Evolutionary conservation across 148 eudicot species (phyloP).

Genomic region (Camellia japonica): DNA sequence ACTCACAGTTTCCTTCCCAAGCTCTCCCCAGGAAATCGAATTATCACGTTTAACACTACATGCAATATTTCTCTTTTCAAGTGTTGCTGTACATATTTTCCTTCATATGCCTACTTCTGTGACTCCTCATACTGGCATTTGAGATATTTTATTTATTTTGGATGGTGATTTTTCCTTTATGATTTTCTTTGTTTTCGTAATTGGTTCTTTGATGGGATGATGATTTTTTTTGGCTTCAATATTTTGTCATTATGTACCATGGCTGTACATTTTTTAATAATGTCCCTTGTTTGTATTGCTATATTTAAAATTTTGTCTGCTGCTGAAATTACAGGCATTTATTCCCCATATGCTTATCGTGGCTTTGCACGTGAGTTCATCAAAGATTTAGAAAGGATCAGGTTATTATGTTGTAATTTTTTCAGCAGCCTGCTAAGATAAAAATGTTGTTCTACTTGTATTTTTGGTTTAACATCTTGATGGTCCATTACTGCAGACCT

Average conservation of each 20-base stretch:
- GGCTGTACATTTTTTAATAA: background rate
- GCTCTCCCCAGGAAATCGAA: background rate
- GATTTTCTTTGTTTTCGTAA: background rate
- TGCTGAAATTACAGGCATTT: conserved; percentile 59
- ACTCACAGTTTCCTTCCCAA: background rate
- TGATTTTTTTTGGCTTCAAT: background rate
- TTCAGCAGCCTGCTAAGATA: background rate
- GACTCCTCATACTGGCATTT: background rate
- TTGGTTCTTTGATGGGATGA: background rate
- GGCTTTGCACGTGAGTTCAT: conserved; percentile 99
- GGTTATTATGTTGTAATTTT: conserved; percentile 35
- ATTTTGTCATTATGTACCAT: background rate
- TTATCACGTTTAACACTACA: background rate
- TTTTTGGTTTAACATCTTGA: conserved; percentile 10
- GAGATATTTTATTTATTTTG: background rate
- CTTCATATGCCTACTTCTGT: background rate
- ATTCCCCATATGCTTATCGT: conserved; percentile 99
- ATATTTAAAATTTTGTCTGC: background rate
- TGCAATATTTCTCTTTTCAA: background rate
- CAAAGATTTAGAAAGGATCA: conserved; percentile 93
- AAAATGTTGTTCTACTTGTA: background rate
- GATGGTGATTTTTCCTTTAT: background rate
- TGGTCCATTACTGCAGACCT: conserved; percentile 50
- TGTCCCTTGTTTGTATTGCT: background rate
- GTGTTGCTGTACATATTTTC: background rate